These are phyloP conservation scores for Boechera stricta DNA, from an alignment of 345 rosid genomes.

Conservation along the genomic window DNA sequence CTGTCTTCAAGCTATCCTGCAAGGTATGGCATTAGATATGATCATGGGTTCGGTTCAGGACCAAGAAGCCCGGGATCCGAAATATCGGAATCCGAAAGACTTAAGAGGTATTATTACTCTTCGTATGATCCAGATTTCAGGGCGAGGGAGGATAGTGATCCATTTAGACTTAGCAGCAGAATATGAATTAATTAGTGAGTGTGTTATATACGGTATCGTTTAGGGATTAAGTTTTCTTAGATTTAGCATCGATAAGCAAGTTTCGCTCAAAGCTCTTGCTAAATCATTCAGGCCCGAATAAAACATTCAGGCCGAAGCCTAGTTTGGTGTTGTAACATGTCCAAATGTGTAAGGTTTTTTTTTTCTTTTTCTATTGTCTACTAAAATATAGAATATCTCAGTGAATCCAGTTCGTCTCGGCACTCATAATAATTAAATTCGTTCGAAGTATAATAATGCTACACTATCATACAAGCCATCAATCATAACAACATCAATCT, in stretches of 20 bases:
- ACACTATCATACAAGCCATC: too few relatives aligned
- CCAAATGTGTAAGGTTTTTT: too few relatives aligned
- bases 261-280: neutral
- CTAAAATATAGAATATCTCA: too few relatives aligned
- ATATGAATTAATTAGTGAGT: conserved; percentile 20
- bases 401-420: too few relatives aligned
- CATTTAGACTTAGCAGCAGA: conserved; percentile 34
- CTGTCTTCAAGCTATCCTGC: conserved; percentile 66
- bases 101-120: conserved; percentile 47
- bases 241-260: neutral
- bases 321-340: too few relatives aligned
- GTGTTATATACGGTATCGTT: neutral
- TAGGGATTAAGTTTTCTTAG: neutral
- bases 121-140: conserved; percentile 38
- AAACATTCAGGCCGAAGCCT: neutral
- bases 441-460: too few relatives aligned
- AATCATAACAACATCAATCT: too few relatives aligned
- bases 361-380: too few relatives aligned
- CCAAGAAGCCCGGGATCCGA: conserved; percentile 44
- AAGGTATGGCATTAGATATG: conserved; percentile 55
- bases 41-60: conserved; percentile 42
- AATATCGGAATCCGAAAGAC: conserved; percentile 52
- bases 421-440: too few relatives aligned
- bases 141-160: conserved; percentile 36
- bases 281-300: too few relatives aligned